Evolutionary conservation across 2,329 filamentous ascomycete species (phyloP).

Genomic region (Colletotrichum camelliae): DNA sequence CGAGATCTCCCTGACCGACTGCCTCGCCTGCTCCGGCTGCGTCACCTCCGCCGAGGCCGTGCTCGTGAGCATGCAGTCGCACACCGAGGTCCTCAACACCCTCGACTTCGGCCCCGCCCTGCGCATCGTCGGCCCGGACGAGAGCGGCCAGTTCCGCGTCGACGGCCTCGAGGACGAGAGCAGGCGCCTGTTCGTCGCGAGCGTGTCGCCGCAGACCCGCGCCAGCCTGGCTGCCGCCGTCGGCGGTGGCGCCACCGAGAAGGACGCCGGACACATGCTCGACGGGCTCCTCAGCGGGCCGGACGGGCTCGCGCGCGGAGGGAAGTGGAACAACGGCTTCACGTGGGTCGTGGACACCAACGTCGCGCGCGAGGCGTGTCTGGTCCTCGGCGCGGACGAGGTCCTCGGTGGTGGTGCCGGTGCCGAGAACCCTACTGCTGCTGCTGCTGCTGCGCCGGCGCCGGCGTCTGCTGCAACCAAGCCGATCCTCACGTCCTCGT

Average conservation of each 20-base stretch:
- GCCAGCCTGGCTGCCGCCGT: slow-evolving; percentile 89
- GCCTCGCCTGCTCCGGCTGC: slow-evolving; percentile 95
- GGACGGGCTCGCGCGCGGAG: slow-evolving; percentile 71
- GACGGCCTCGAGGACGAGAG: slow-evolving; percentile 61
- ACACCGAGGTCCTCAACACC: slow-evolving; percentile 85
- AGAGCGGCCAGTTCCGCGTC: slow-evolving; percentile 41
- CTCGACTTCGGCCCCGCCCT: slow-evolving; percentile 71
- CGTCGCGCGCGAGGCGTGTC: slow-evolving; percentile 77
- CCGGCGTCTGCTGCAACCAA: slow-evolving; percentile 29
- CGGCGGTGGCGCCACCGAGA: slow-evolving; percentile 72
- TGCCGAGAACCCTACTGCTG: background rate
- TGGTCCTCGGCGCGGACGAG: slow-evolving; percentile 82
- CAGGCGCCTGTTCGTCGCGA: slow-evolving; percentile 86
- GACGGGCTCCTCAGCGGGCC: slow-evolving; percentile 77
- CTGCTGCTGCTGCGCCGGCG: slow-evolving; percentile 18
- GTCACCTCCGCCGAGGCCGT: slow-evolving; percentile 97
- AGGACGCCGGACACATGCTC: slow-evolving; percentile 81
- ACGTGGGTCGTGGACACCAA: slow-evolving; percentile 93
- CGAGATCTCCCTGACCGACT: slow-evolving; percentile 95
- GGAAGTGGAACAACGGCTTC: slow-evolving; percentile 77
- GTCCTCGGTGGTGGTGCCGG: slow-evolving; percentile 46
- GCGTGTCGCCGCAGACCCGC: slow-evolving; percentile 88
- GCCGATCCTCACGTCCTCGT: slow-evolving; percentile 85
- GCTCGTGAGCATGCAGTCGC: slow-evolving; percentile 92
- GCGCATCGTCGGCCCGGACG: slow-evolving; percentile 38